These are phyloP conservation scores for Blastocystis sp. DNA, from an alignment of 352 stramenopile species.

Conservation along the genomic window DNA sequence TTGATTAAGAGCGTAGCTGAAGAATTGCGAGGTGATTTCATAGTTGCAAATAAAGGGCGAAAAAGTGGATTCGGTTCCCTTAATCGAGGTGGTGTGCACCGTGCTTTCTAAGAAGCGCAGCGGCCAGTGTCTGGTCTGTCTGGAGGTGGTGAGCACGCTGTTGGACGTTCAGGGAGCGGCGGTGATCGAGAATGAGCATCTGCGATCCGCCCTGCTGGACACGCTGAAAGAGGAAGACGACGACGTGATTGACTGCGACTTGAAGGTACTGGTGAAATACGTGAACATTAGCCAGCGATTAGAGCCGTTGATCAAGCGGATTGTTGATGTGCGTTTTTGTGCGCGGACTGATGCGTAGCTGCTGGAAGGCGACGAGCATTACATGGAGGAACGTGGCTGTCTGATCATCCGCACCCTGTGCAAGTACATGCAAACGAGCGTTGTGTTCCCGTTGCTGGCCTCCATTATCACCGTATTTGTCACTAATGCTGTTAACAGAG, in stretches of 20 bases:
- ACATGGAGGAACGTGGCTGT: slow-evolving; percentile 90
- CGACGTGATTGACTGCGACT: slow-evolving; percentile 51
- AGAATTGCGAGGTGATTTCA: background rate
- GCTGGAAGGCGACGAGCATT: slow-evolving; percentile 46
- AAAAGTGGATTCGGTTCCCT: slow-evolving; percentile 28
- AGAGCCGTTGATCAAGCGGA: background rate
- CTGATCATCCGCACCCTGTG: slow-evolving; percentile 98
- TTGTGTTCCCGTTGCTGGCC: slow-evolving; percentile 95
- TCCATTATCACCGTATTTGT: slow-evolving; percentile 72
- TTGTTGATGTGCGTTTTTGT: background rate
- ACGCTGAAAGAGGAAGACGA: slow-evolving; percentile 49
- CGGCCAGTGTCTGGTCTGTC: slow-evolving; percentile 27
- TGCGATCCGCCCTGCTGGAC: slow-evolving; percentile 16
- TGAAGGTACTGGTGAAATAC: slow-evolving; percentile 57
- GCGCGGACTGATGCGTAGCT: background rate
- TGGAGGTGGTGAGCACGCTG: slow-evolving; percentile 32
- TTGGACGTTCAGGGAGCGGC: slow-evolving; percentile 35
- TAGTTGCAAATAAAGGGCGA: slow-evolving; percentile 52
- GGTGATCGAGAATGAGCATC: slow-evolving; percentile 1
- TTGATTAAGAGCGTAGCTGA: slow-evolving; percentile 23
- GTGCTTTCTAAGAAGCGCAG: slow-evolving; percentile 22
- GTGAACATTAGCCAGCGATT: slow-evolving; percentile 23
- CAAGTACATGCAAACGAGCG: slow-evolving; percentile 93
- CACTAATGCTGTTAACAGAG: background rate
- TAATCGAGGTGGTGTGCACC: slow-evolving; percentile 29